Evolutionary conservation across 176 grass and related monocot genomes (phyloP), one percentile per base, ranked within the genome.

Genomic region (Rhipidocladum racemiflorum): DNA sequence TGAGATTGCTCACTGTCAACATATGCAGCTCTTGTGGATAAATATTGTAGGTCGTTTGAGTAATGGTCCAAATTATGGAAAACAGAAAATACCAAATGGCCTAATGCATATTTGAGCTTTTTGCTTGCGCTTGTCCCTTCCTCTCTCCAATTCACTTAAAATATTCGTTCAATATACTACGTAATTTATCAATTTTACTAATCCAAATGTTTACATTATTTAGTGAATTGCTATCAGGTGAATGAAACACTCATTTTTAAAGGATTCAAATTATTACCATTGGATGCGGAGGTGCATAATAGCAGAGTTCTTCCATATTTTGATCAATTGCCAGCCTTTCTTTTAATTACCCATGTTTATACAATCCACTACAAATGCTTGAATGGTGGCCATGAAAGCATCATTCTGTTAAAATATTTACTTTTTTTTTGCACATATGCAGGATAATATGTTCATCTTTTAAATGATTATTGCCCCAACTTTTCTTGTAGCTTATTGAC

Each of bases 341-440:
- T 54, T 44, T 13, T 28, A 40, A 21, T 40, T 25, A 61, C 6
- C 2, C 56, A 64, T 85, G 15, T 44, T 72, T 64, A 44, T 20
- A 54, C n/a, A 72, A 69, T 23, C 21, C 48, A 55, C 35, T 67
- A 29, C 46, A 68, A 54, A 67, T 79, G 77, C 61, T 53, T 36
- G 13, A 54, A 67, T 67, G 62, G 14, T 15, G 13, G 62, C 11
- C 77, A 66, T 67, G 11, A 65, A 54, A 68, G 35, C 36, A 14
- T 24, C 34, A 25, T n/a, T 67, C 6, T 70, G 65, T n/a, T 43
- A 42, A 68, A 32, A 20, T 39, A 67, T 68, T 68, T 24, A 20
- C 35, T 75, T 68, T 7, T 35, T 16, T 53, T 53, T 68, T 17
- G 1, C 66, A 38, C 20, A 64, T 38, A 46, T 68, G 49, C 29